A percentile compares a stretch with the other conserved stretches of the same genome.
phyloP scores from a whole-genome alignment of 2,329 filamentous ascomycete genomes.

The Pezicula neosporulosa region DNA sequence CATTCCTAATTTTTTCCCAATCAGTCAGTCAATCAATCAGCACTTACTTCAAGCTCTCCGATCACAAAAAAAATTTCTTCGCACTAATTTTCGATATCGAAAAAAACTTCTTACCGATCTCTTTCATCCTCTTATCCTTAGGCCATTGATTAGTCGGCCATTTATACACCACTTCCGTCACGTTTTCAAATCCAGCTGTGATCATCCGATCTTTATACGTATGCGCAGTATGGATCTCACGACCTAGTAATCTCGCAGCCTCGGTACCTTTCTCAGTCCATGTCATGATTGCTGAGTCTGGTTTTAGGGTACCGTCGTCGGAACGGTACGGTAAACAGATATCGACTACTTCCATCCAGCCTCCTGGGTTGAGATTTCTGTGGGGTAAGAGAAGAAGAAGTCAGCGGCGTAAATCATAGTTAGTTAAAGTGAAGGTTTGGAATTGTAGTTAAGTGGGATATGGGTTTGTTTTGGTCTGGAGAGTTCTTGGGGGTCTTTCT shows the following conservation, averaged over 20 bases:
- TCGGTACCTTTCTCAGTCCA: not conserved
- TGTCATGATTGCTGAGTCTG: not conserved
- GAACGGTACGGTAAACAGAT: slow-evolving; percentile 13
- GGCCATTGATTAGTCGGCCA: slow-evolving; percentile 40
- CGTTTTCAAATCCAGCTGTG: slow-evolving; percentile 19
- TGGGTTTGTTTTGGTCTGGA: too few relatives aligned
- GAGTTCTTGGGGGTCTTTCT: too few relatives aligned
- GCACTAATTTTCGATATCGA: not conserved
- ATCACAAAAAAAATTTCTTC: not conserved
- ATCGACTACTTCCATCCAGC: slow-evolving; percentile 27
- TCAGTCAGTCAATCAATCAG: too few relatives aligned
- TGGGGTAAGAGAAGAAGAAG: not conserved
- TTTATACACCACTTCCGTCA: slow-evolving; percentile 36
- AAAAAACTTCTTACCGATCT: slow-evolving; percentile 29
- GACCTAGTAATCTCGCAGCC: not conserved
- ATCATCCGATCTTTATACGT: not conserved
- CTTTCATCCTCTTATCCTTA: slow-evolving; percentile 32
- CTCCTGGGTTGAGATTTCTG: slow-evolving; percentile 16
- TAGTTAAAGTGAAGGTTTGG: too few relatives aligned
- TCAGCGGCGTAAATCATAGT: not conserved
- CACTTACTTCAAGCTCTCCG: too few relatives aligned
- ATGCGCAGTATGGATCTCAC: not conserved
- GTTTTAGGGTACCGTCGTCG: slow-evolving; percentile 28
- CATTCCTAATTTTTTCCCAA: too few relatives aligned
- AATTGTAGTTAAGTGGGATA: too few relatives aligned